Percentiles rank a stretch among this genome's conserved stretches.
phyloP scores from a whole-genome alignment of 2,329 filamentous ascomycete species.

The Tolypocladium cylindrosporum region DNA sequence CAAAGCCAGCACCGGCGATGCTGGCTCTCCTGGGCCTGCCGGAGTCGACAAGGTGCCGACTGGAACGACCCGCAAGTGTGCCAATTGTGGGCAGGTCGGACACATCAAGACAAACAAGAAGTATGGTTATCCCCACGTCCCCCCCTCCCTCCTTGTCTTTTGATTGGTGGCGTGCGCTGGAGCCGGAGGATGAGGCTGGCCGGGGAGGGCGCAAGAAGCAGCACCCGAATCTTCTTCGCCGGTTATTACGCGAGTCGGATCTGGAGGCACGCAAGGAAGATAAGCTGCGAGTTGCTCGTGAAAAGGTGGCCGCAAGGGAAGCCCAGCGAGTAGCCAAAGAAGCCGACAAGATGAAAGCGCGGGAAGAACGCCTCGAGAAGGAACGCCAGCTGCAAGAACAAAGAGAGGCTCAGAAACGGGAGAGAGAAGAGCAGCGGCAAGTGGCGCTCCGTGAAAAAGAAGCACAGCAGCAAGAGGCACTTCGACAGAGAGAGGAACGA shows the following conservation, averaged over 20 bases:
- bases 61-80: conserved; percentile 82
- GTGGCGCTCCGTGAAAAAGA: conserved; percentile 7
- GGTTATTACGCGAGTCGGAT: conserved; percentile 13
- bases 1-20: conserved; percentile 30
- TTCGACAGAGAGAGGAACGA: conserved; percentile 6
- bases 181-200: conserved; percentile 4
- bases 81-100: conserved; percentile 91
- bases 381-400: conserved; percentile 2
- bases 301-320: conserved; percentile 6
- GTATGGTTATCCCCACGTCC: conserved; percentile 39
- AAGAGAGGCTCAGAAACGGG: conserved; percentile 5
- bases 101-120: conserved; percentile 99
- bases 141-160: conserved; percentile 17
- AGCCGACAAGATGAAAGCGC: background rate
- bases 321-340: conserved; percentile 2
- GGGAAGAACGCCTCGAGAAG: conserved; percentile 3
- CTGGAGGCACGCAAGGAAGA: conserved; percentile 6
- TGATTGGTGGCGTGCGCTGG: conserved; percentile 21
- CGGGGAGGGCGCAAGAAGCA: conserved; percentile 4
- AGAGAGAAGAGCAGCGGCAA: conserved; percentile 8
- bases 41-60: conserved; percentile 41
- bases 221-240: conserved; percentile 9
- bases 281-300: background rate
- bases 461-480: conserved; percentile 8
- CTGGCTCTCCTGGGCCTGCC: conserved; percentile 37